Evolutionary conservation across 176 grass and related monocot species (phyloP), one percentile per base, ranked within the genome.

Genomic region (Ensete ventricosum): DNA sequence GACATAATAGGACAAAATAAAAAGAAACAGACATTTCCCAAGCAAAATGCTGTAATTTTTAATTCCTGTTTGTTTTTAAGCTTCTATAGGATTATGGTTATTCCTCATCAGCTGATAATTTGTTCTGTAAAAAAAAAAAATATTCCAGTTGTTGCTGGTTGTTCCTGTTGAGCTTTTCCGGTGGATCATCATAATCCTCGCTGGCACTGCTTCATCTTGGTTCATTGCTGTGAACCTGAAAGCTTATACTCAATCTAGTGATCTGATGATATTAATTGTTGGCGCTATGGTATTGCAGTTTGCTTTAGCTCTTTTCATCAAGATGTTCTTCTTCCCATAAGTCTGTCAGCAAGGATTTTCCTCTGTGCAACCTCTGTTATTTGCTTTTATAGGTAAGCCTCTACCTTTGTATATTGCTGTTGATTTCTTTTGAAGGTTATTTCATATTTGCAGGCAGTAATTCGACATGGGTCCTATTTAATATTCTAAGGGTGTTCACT

Each of bases 311-410:
- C 72, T 98, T 78, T 91, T 98, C 80, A 91, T 98, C 80, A 98
- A 98, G 85, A 84, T 91, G 82, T 91, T 89, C 86, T 98, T 98
- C 83, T 98, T 98, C 75, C 82, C 86, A 60, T 94, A 69, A 93
- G 83, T 78, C 78, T 79, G 65, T 58, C 62, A 75, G 57, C 54
- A 72, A 72, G 21, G 29, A 84, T 76, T 71, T 27, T 73, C 71
- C 78, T 76, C 76, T 78, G 88, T 84, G 80, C 9, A 54, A 67
- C 59, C 71, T 76, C 65, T 43, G 59, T 22, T 74, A 20, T 19
- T 50, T 16, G 1, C 14, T 19, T 50, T 50, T 70, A 10, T 19
- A 1, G 67, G 67, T 70, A 70, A 70, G 67, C 67, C 29, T 50
- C 43, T 3, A 11, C 21, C 24, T 62, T 21, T 54, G 62, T 55